Base-by-base conservation (phyloP, 441 rosid species). In the Eruca vesicaria region DNA sequence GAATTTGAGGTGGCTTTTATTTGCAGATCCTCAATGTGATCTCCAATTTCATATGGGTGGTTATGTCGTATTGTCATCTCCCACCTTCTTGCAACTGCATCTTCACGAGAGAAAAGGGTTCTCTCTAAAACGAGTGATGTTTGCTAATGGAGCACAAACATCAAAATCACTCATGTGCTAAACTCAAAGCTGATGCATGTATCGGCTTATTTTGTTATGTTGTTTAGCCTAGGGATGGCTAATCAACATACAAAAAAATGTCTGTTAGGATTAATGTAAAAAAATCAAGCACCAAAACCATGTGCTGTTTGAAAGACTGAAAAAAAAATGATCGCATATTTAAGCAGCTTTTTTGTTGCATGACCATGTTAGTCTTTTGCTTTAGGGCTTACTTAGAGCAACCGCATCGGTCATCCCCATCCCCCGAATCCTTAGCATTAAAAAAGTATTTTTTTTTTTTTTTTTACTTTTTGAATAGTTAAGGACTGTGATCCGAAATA, bases 141-240 rank as follows among this genome's bases (percentile, higher is more conserved):
- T 36, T 71, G 69, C 69, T 53, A 36, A 75, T 45, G 74, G 43
- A 76, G 71, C 71, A 66, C 15, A 43, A 59, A 29, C 68, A 8
- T 66, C 33, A 71, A 45, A 65, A 48, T 71, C 72, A 60, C 38
- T 63, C 41, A 71, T 63, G 72, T 71, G 66, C 70, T 45, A 69
- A 69, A 63, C 75, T 70, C 41, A 69, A 69, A 69, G 71, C 75
- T 63, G 55, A 76, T 69, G 75, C 64, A 66, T 77, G 80, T 77
- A 71, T 71, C 63, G 9, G 80, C 73, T 77, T 66, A 3, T 74
- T 38, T 73, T 55, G 67, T 66, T 56, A 68, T 41, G 35, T 63
- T 78, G 71, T 23, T 64, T 78, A 63, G 74, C 78, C 78, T 74
- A 63, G 14, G 77, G 77, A 48, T 58, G 78, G 74, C 71, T 73